phyloP scores from a whole-genome alignment of 2,329 filamentous ascomycete species.

The Aspergillus bombycis region DNA sequence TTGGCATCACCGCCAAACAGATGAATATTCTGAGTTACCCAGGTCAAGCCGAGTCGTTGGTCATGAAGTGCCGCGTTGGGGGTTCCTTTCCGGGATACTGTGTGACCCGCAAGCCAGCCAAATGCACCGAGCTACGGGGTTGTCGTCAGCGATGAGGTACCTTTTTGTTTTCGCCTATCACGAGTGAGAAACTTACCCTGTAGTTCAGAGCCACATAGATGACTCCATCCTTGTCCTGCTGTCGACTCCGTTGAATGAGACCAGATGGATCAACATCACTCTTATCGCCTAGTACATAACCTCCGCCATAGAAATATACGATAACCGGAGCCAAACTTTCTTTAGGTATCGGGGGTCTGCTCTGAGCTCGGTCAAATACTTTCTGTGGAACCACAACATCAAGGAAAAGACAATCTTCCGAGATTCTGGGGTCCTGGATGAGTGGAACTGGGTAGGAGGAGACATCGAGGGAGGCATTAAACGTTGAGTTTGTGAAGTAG shows the following conservation, averaged over 20 bases:
- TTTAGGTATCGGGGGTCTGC: not conserved
- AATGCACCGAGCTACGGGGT: constrained; percentile 47
- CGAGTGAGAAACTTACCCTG: constrained; percentile 31
- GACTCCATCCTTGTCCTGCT: constrained; percentile 41
- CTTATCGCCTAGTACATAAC: constrained; percentile 21
- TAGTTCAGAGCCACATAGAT: constrained; percentile 56
- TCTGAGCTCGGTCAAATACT: constrained; percentile 31
- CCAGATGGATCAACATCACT: constrained; percentile 39
- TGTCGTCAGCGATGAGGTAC: constrained; percentile 2
- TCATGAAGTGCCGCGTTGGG: constrained; percentile 57
- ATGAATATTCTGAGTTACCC: constrained; percentile 59
- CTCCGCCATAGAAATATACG: constrained; percentile 37
- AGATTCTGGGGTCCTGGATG: constrained; percentile 27
- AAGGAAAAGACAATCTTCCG: constrained; percentile 44
- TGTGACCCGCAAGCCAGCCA: constrained; percentile 51
- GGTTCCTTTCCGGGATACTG: constrained; percentile 37
- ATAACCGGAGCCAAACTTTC: constrained; percentile 34
- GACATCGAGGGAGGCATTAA: constrained; percentile 26
- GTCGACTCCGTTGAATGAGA: constrained; percentile 45
- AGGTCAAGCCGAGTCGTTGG: constrained; percentile 60
- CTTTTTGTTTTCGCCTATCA: not conserved
- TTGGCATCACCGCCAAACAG: constrained; percentile 58
- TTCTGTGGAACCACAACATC: constrained; percentile 40
- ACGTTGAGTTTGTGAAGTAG: constrained; percentile 15
- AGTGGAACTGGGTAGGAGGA: constrained; percentile 26